Evolutionary conservation across 2,329 filamentous ascomycete species (phyloP).

Genomic region (Clonostachys byssicola): DNA sequence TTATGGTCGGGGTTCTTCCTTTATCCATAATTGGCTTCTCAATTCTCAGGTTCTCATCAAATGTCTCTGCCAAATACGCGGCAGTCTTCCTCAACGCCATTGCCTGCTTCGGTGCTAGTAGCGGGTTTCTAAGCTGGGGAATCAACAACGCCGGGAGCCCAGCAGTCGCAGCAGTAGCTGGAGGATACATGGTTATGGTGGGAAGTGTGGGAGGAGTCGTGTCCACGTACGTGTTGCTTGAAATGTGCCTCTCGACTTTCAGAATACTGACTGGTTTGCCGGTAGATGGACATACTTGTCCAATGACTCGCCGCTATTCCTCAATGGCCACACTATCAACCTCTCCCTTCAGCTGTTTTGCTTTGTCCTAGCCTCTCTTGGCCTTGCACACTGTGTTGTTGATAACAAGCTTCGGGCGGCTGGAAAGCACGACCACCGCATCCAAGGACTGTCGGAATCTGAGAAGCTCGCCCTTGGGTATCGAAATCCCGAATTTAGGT

Average conservation of each 20-base stretch:
- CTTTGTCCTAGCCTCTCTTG: not conserved
- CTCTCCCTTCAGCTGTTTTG: not conserved
- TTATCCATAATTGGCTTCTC: conserved; percentile 46
- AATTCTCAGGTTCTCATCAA: conserved; percentile 39
- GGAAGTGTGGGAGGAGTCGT: conserved; percentile 54
- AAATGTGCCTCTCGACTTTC: not conserved
- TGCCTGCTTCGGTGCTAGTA: conserved; percentile 54
- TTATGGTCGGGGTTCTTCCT: conserved; percentile 28
- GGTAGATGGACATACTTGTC: not conserved
- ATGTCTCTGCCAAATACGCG: conserved; percentile 40
- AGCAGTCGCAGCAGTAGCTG: conserved; percentile 49
- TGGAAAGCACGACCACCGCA: not conserved
- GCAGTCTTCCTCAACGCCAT: conserved; percentile 51
- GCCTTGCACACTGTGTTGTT: not conserved
- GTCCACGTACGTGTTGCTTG: conserved; percentile 36
- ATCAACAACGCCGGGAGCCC: conserved; percentile 56
- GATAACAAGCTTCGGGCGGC: not conserved
- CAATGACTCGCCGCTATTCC: not conserved
- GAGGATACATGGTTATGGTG: conserved; percentile 49
- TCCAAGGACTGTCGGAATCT: not conserved
- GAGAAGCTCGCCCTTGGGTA: not conserved
- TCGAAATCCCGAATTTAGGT: not conserved
- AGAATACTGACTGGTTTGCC: not conserved
- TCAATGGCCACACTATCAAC: not conserved
- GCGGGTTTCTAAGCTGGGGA: conserved; percentile 53